Evolutionary conservation across 371 early-diverging fungal genomes (phyloP), one percentile per base, ranked within the genome.

Genomic region (Capniomyces stellatus): DNA sequence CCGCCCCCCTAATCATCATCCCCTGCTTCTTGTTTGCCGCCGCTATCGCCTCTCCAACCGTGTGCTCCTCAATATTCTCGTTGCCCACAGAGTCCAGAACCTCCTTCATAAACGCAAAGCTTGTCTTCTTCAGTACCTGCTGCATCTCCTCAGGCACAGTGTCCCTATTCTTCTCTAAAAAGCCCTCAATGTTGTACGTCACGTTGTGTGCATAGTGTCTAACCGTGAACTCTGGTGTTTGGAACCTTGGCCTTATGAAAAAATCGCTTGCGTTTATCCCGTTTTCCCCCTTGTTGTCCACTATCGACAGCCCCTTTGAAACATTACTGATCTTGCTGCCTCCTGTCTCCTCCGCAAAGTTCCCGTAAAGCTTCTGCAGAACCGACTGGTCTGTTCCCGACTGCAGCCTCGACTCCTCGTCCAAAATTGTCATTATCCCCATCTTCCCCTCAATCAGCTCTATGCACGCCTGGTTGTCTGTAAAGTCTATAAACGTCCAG

Each of bases 381-480:
- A 89, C 83, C 12, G 78, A 75, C 43, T 66, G 69, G 66, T 97
- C 95, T 0, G 81, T 74, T 43, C 92, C 92, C 18, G 86, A 79
- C 28, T 95, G 98, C 66, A 98, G 71, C 25, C 98, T 83, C 43
- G 66, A 60, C 69, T 84, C 92, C 70, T 99, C 99, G 67, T 99
- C 99, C 43, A 99, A 73, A 47, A 97, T 76, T 19, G 85, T 77
- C 30, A 98, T 73, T 27, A 99, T 86, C 60, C 99, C 99, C 54
- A 91, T 75, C 61, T 79, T 83, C 56, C 85, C 85, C 69, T 99
- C 99, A 54, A 99, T 96, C 66, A 98, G 74, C 57, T 94, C 93
- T 58, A 99, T 98, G 71, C 98, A 96, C n/a, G 92, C 92, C 68
- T 95, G 92, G 64, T 98, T 92, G 71, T 99, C 99, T 50, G 89